These are phyloP conservation scores for Hypoxylon sp. DNA, from an alignment of 2,329 filamentous ascomycete genomes.

Conservation along the genomic window DNA sequence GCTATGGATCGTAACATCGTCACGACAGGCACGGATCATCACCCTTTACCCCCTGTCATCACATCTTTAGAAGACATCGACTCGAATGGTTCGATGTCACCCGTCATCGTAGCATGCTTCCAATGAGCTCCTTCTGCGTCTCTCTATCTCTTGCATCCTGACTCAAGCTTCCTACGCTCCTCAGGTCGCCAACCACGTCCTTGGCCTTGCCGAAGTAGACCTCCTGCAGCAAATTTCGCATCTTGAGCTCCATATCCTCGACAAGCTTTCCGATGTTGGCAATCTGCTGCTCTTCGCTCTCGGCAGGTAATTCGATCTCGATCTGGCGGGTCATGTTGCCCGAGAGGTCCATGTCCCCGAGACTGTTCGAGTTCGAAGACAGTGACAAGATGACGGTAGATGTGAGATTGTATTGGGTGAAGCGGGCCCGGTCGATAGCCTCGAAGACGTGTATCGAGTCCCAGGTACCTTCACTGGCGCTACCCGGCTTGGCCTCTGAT, in stretches of 20 bases:
- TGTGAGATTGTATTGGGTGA: constrained; percentile 96
- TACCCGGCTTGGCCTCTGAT: constrained; percentile 75
- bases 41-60: constrained; percentile 16
- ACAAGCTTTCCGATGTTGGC: constrained; percentile 94
- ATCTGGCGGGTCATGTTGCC: constrained; percentile 99
- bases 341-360: constrained; percentile 91
- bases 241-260: constrained; percentile 99
- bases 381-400: constrained; percentile 96
- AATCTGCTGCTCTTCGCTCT: constrained; percentile 93
- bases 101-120: constrained; percentile 60
- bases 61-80: constrained; percentile 20
- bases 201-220: constrained; percentile 99
- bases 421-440: constrained; percentile 90
- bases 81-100: constrained; percentile 19
- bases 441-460: constrained; percentile 99
- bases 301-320: constrained; percentile 90
- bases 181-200: constrained; percentile 95
- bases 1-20: constrained; percentile 20
- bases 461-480: constrained; percentile 85
- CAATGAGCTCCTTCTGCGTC: constrained; percentile 90
- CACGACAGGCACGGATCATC: constrained; percentile 27
- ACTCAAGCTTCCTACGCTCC: constrained; percentile 87
- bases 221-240: constrained; percentile 97
- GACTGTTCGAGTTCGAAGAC: constrained; percentile 71
- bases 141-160: constrained; percentile 87